Percentiles rank a stretch among this genome's conserved stretches.
Evolutionary conservation across 2,329 filamentous ascomycete species (phyloP).

Genomic region (Xylaria hypoxylon): DNA sequence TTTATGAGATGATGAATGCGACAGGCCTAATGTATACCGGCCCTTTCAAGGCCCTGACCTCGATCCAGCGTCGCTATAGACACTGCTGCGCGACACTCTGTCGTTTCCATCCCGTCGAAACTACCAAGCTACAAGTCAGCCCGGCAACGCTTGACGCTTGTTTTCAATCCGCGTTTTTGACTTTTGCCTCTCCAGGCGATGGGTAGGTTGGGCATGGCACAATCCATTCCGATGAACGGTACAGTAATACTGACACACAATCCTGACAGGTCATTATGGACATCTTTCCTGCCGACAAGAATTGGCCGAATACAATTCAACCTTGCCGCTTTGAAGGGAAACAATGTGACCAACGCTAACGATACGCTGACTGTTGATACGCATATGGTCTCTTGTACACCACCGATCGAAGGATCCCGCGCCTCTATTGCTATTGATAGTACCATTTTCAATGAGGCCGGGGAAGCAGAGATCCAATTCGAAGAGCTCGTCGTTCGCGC

Average conservation of each 20-base stretch:
- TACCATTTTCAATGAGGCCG: slow-evolving; percentile 46
- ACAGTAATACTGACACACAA: slow-evolving; percentile 8
- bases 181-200: slow-evolving; percentile 56
- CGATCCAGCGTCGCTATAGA: slow-evolving; percentile 52
- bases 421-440: slow-evolving; percentile 49
- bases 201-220: slow-evolving; percentile 43
- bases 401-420: slow-evolving; percentile 43
- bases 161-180: slow-evolving; percentile 57
- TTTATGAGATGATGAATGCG: slow-evolving; percentile 57
- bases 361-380: slow-evolving; percentile 53
- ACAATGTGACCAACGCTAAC: slow-evolving; percentile 26
- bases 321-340: slow-evolving; percentile 46
- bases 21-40: slow-evolving; percentile 55
- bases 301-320: slow-evolving; percentile 55
- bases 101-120: slow-evolving; percentile 52
- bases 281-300: slow-evolving; percentile 54
- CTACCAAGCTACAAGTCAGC: slow-evolving; percentile 53
- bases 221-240: background rate
- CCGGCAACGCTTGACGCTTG: slow-evolving; percentile 58
- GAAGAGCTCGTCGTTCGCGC: slow-evolving; percentile 48
- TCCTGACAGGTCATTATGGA: slow-evolving; percentile 54
- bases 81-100: slow-evolving; percentile 52
- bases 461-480: slow-evolving; percentile 46
- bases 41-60: slow-evolving; percentile 53
- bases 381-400: slow-evolving; percentile 33